Percentiles rank a stretch among this genome's conserved stretches.
phyloP scores from a whole-genome alignment of 805 yeast species.

The Candida wancherniae region DNA sequence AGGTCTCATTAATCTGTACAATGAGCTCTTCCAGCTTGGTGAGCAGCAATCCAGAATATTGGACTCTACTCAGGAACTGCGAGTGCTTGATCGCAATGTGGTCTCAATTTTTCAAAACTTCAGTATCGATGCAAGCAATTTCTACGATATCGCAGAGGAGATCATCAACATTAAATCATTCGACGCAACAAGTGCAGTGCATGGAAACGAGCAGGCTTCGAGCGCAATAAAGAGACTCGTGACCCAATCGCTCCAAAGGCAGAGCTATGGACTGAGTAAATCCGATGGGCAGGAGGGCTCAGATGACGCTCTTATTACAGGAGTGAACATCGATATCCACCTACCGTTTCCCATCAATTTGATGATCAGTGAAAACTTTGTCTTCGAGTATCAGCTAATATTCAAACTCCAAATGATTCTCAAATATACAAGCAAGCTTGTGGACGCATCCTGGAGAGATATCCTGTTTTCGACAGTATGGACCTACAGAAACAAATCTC shows the following conservation, averaged over 20 bases:
- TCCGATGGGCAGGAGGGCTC: conserved; percentile 6
- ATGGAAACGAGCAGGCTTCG: conserved; percentile 13
- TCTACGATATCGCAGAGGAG: conserved; percentile 42
- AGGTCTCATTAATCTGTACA: conserved; percentile 8
- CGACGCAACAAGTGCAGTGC: conserved; percentile 48
- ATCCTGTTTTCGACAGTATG: conserved; percentile 62
- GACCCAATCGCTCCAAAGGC: conserved; percentile 11
- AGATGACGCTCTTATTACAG: conserved; percentile 35
- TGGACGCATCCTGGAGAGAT: conserved; percentile 62
- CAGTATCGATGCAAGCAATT: conserved; percentile 42
- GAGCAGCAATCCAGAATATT: not conserved
- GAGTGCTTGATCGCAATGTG: no score
- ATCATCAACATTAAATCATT: conserved; percentile 51
- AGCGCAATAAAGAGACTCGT: conserved; percentile 14
- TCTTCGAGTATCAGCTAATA: conserved; percentile 73
- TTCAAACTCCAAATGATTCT: conserved; percentile 66
- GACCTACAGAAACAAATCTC: conserved; percentile 46
- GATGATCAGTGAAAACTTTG: conserved; percentile 61
- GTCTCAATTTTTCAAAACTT: conserved; percentile 20
- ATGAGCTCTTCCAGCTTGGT: conserved; percentile 8
- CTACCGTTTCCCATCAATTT: conserved; percentile 87
- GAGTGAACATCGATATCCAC: conserved; percentile 51
- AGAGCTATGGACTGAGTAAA: not conserved
- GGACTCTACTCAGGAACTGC: no score
- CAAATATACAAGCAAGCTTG: conserved; percentile 54